A percentile compares a stretch with the other conserved stretches of the same genome.
phyloP scores from a whole-genome alignment of 768 basidiomycete species.

The Crassisporium funariophilum region DNA sequence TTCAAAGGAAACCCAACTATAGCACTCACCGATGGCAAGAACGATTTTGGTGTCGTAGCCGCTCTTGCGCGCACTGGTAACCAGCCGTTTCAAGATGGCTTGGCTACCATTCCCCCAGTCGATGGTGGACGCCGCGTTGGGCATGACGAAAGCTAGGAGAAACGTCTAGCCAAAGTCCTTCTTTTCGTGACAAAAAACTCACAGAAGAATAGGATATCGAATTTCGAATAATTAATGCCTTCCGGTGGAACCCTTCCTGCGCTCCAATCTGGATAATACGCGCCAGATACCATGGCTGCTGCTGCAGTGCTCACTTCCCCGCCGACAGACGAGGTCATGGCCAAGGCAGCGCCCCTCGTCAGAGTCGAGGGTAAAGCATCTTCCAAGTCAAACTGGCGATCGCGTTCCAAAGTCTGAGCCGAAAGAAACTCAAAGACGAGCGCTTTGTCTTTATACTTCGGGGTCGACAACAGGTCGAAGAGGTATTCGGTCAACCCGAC shows the following conservation, averaged over 20 bases:
- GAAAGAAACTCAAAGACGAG: conserved; percentile 42
- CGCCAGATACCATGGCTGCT: conserved; percentile 39
- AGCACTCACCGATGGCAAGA: conserved; percentile 62
- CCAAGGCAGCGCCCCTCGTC: conserved; percentile 37
- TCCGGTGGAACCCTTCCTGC: conserved; percentile 52
- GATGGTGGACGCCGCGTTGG: conserved; percentile 56
- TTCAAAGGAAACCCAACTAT: conserved; percentile 19
- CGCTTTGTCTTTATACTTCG: conserved; percentile 35
- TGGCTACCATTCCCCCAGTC: conserved; percentile 53
- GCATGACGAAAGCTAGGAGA: conserved; percentile 64
- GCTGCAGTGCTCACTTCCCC: conserved; percentile 23
- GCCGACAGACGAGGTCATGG: conserved; percentile 16
- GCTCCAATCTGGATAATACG: conserved; percentile 58
- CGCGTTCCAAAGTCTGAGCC: conserved; percentile 19
- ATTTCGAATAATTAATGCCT: conserved; percentile 60
- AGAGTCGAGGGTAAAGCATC: conserved; percentile 51
- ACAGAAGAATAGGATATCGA: conserved; percentile 72
- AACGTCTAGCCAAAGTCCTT: neutral
- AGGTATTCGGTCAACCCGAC: conserved; percentile 47
- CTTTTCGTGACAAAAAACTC: conserved; percentile 10
- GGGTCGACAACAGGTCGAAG: conserved; percentile 36
- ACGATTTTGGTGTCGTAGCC: conserved; percentile 65
- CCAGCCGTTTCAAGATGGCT: conserved; percentile 56
- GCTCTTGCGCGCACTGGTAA: conserved; percentile 55
- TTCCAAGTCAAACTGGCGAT: conserved; percentile 40